These are phyloP conservation scores for Carex myosuroides DNA, from an alignment of 176 grass and related monocot genomes.

Conservation along the genomic window DNA sequence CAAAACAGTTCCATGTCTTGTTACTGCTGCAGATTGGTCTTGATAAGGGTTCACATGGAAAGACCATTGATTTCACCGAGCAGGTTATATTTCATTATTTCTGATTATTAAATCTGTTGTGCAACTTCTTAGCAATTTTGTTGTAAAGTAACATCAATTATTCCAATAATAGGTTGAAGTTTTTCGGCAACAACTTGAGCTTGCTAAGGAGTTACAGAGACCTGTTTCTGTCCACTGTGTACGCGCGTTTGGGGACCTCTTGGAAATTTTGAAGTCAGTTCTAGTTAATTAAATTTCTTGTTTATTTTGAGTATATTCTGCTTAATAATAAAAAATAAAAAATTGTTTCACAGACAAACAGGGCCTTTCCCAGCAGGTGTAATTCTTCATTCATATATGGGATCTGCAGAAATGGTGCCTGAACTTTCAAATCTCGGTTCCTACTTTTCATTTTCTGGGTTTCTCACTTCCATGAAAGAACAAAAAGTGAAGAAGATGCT, in stretches of 20 bases:
- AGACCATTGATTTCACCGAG: slow-evolving; percentile 54
- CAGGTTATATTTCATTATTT: slow-evolving; percentile 40
- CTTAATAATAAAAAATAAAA: neutral
- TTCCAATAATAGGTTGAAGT: slow-evolving; percentile 49
- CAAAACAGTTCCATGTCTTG: neutral
- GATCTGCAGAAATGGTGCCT: slow-evolving; percentile 75
- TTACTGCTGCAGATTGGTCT: slow-evolving; percentile 56
- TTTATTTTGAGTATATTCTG: neutral
- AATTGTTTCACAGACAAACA: slow-evolving; percentile 31
- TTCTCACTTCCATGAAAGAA: slow-evolving; percentile 56
- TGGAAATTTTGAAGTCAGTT: slow-evolving; percentile 67
- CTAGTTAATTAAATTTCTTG: neutral
- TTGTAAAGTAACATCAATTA: neutral
- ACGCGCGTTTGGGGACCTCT: slow-evolving; percentile 73
- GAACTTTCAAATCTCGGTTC: slow-evolving; percentile 65
- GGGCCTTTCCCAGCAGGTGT: slow-evolving; percentile 77
- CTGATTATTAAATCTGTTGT: slow-evolving; percentile 21
- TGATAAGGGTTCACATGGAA: slow-evolving; percentile 81
- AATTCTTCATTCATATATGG: slow-evolving; percentile 77
- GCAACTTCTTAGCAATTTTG: neutral
- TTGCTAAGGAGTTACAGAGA: slow-evolving; percentile 74
- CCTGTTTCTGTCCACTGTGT: slow-evolving; percentile 90
- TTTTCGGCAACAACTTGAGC: slow-evolving; percentile 60
- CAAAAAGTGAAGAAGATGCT: slow-evolving; percentile 72
- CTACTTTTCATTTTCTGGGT: slow-evolving; percentile 84